Base-by-base conservation (phyloP, 2,329 filamentous ascomycete genomes). In the Penicillium sp. region DNA sequence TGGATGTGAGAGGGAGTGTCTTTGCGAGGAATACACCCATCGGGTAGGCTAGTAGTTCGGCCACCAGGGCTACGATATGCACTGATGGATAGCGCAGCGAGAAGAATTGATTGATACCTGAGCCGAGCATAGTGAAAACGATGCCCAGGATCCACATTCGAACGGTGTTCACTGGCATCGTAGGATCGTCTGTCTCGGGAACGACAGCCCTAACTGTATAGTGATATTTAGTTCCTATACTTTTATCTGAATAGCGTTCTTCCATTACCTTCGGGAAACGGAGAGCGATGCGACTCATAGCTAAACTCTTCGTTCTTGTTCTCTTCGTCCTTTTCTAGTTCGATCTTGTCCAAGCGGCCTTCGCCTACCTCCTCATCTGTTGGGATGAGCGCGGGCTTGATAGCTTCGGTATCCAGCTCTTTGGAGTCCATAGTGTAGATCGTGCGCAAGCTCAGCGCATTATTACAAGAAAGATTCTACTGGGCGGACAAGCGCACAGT, bases 51-150 rank as follows among this genome's bases (percentile, higher is more conserved):
- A 78, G 57, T 24, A 79, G 62, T 58, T 78, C 74, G 1, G 76
- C 75, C 0, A 79, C 76, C 15, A 78, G 67, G 0, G 74, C 73
- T 6, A 76, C 74, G 43, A 79, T 78, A 47, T 71, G 71, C 4
- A 78, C 73, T 6, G 72, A 71, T 0, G 76, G 76, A 52, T 77
- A 77, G n/a, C 75, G 70, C 34, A 78, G 67, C 4, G 70, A 71
- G 65, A 78, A 79, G 61, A 78, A 78, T 48, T 76, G 74, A 53
- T 78, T 78, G 45, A 78, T 73, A 4, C 74, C 76, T 6, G 76
- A 72, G 6, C 75, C 76, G n/a, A 79, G 49, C 9, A 77, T 73
- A n/a, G 62, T 60, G 38, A 63, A 63, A 10, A 76, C 61, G 29
- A 79, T 67, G 0, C 76, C 76, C 0, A 79, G 64, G 4, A 76